Evolutionary conservation across 768 basidiomycete species (phyloP).

Genomic region (Phlegmacium glaucopus): DNA sequence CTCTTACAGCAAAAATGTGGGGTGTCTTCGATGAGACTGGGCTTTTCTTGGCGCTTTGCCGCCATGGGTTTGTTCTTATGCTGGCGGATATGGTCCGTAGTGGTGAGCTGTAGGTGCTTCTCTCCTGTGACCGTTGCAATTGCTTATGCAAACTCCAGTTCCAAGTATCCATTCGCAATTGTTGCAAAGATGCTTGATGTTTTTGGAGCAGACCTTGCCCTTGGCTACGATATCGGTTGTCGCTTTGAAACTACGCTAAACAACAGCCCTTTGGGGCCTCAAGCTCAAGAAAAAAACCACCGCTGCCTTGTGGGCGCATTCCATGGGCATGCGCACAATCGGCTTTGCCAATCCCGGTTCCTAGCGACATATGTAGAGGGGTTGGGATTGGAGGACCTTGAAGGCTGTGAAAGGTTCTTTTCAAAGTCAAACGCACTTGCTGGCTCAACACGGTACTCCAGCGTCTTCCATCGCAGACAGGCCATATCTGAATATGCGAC

Average conservation of each 20-base stretch:
- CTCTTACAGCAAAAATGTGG: constrained; percentile 20
- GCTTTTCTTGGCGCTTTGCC: constrained; percentile 24
- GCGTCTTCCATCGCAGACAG: constrained; percentile 19
- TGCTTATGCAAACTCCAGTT: constrained; percentile 9
- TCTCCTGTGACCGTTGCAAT: background rate
- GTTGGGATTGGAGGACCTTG: constrained; percentile 23
- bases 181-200: constrained; percentile 15
- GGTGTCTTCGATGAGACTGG: constrained; percentile 31
- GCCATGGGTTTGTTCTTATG: constrained; percentile 24
- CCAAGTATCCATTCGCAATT: constrained; percentile 25
- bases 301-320: constrained; percentile 18
- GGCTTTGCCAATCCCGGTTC: constrained; percentile 20
- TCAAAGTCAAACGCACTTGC: constrained; percentile 21
- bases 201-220: constrained; percentile 14
- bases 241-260: constrained; percentile 19
- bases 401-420: constrained; percentile 21
- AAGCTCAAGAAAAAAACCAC: constrained; percentile 2
- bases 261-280: constrained; percentile 15
- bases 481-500: constrained; percentile 11
- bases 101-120: constrained; percentile 22
- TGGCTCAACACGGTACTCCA: constrained; percentile 7
- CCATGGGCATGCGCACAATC: constrained; percentile 28
- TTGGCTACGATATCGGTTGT: constrained; percentile 30
- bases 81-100: constrained; percentile 26
- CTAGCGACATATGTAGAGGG: constrained; percentile 20